Evolutionary conservation across 768 basidiomycete genomes (phyloP).

Genomic region (Tulasnella sp.): DNA sequence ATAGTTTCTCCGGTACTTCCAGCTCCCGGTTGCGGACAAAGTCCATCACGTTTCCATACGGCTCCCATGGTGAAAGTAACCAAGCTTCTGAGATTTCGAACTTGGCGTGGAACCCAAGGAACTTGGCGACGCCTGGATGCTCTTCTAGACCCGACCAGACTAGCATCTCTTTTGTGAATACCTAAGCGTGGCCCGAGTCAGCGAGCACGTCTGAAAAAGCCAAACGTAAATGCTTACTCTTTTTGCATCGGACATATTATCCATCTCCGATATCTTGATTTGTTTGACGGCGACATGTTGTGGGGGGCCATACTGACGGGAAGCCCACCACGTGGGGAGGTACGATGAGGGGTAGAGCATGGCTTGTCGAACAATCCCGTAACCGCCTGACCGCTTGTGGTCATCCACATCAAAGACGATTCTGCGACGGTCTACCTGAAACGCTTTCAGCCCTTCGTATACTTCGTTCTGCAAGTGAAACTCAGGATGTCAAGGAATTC

Average conservation of each 20-base stretch:
- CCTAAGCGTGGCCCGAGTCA: background rate
- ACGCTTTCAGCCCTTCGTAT: background rate
- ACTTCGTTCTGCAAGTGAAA: background rate
- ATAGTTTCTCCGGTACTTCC: constrained; percentile 2
- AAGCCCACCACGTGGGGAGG: background rate
- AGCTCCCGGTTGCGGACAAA: background rate
- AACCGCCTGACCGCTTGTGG: background rate
- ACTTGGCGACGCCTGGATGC: background rate
- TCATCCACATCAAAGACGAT: background rate
- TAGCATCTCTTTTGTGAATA: background rate
- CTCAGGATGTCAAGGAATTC: background rate
- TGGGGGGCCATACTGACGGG: background rate
- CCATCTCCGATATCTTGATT: background rate
- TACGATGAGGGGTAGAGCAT: background rate
- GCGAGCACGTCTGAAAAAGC: background rate
- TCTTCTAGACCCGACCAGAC: constrained; percentile 12
- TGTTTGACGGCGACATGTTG: background rate
- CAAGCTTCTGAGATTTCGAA: background rate
- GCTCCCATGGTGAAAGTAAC: background rate
- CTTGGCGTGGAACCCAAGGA: background rate
- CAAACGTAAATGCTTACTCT: background rate
- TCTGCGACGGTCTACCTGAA: background rate
- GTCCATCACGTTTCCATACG: background rate
- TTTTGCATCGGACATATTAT: background rate
- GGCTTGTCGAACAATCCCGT: background rate